phyloP scores from a whole-genome alignment of 2,329 filamentous ascomycete genomes.

The Alternaria angustiovoidea region DNA sequence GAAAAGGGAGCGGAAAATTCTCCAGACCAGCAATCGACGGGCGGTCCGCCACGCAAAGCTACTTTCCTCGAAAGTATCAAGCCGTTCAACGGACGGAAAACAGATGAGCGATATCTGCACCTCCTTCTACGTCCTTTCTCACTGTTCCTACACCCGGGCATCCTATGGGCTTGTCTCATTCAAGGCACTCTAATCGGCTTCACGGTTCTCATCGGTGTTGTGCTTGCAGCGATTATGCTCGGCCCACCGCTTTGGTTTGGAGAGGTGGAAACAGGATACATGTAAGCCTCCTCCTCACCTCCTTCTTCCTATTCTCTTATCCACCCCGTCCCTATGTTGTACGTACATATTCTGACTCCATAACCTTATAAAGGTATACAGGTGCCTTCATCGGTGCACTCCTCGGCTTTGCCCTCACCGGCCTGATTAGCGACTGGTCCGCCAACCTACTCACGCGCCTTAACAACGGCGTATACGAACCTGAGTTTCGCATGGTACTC shows the following conservation, averaged over 20 bases:
- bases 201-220: constrained; percentile 89
- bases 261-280: constrained; percentile 84
- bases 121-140: constrained; percentile 65
- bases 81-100: constrained; percentile 83
- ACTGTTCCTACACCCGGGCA: constrained; percentile 37
- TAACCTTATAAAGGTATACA: constrained; percentile 49
- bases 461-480: constrained; percentile 87
- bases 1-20: constrained; percentile 6
- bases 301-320: neutral
- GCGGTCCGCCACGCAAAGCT: constrained; percentile 49
- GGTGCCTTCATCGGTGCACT: constrained; percentile 86
- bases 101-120: constrained; percentile 74
- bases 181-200: constrained; percentile 93
- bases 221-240: constrained; percentile 83
- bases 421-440: constrained; percentile 75
- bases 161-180: constrained; percentile 67
- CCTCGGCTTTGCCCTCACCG: constrained; percentile 78
- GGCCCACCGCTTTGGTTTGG: constrained; percentile 83
- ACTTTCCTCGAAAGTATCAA: constrained; percentile 68
- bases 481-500: constrained; percentile 86
- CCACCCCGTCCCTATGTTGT: neutral
- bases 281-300: constrained; percentile 22
- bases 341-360: neutral
- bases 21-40: constrained; percentile 42
- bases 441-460: constrained; percentile 73